A percentile compares a stretch with the other conserved stretches of the same genome.
These are phyloP conservation scores for Leishmania martiniquensis DNA, from an alignment of 208 protist genomes.

Conservation along the genomic window DNA sequence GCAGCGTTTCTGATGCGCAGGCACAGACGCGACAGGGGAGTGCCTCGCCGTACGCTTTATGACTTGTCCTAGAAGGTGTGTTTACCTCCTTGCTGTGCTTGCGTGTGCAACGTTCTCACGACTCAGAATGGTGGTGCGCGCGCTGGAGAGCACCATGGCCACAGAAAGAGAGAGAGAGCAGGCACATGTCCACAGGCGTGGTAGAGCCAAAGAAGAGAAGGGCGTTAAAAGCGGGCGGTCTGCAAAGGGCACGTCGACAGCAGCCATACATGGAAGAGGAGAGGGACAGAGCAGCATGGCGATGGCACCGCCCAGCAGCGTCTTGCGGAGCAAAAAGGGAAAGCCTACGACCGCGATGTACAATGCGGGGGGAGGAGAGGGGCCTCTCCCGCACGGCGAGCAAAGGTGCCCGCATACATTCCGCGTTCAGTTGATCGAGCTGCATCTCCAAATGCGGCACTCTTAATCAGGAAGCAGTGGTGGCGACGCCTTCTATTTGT, in stretches of 20 bases:
- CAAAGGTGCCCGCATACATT: background rate
- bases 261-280: background rate
- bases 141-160: background rate
- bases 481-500: background rate
- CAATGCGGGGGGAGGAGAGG: background rate
- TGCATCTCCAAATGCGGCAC: background rate
- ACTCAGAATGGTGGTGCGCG: background rate
- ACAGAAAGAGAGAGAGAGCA: too few relatives aligned
- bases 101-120: background rate
- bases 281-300: background rate
- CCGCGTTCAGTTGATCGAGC: background rate
- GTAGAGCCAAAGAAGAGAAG: background rate
- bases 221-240: background rate
- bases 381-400: background rate
- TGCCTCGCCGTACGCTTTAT: background rate
- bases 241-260: background rate
- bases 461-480: background rate
- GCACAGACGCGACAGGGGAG: background rate
- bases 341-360: background rate
- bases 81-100: background rate
- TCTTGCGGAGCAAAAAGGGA: background rate
- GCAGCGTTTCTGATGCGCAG: background rate
- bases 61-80: background rate
- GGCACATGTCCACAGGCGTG: background rate
- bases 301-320: background rate